Evolutionary conservation across 1,284 basidiomycete genomes (phyloP).

Genomic region (Ganoderma sp.): DNA sequence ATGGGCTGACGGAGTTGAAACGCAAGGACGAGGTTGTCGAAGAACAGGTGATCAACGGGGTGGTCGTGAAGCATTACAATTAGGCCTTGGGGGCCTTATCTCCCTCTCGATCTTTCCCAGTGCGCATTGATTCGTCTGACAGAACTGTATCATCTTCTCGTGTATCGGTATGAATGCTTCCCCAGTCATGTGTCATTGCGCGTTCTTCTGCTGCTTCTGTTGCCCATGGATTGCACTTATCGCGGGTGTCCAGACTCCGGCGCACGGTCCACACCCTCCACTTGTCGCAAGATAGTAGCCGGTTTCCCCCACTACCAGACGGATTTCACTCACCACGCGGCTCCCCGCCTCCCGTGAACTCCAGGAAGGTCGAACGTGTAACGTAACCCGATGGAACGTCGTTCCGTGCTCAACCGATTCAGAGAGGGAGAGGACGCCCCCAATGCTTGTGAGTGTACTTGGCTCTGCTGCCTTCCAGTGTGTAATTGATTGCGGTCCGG

Average conservation of each 20-base stretch:
- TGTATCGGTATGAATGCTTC: conserved; percentile 9
- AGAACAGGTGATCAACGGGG: conserved; percentile 43
- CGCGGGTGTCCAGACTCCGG: background rate
- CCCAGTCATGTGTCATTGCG: background rate
- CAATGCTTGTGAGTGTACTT: background rate
- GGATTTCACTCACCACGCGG: background rate
- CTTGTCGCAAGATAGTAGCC: background rate
- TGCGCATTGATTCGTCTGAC: background rate
- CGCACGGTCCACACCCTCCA: background rate
- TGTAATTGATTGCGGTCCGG: background rate
- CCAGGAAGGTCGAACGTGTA: background rate
- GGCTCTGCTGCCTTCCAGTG: background rate
- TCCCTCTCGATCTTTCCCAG: background rate
- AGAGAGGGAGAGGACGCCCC: background rate
- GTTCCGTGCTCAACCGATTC: background rate
- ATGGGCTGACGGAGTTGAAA: conserved; percentile 40
- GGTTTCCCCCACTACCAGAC: background rate
- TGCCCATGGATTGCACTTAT: background rate
- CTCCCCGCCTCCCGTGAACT: background rate
- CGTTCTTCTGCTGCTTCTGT: background rate
- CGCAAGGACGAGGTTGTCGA: conserved; percentile 39
- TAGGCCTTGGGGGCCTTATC: conserved; percentile 18
- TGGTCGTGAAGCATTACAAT: conserved; percentile 45
- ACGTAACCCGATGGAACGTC: background rate
- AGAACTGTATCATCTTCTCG: background rate